A percentile compares a stretch with the other conserved stretches of the same genome.
Conservation (phyloP, 2,329 filamentous ascomycete genomes). For the Cercospora janseana region DNA sequence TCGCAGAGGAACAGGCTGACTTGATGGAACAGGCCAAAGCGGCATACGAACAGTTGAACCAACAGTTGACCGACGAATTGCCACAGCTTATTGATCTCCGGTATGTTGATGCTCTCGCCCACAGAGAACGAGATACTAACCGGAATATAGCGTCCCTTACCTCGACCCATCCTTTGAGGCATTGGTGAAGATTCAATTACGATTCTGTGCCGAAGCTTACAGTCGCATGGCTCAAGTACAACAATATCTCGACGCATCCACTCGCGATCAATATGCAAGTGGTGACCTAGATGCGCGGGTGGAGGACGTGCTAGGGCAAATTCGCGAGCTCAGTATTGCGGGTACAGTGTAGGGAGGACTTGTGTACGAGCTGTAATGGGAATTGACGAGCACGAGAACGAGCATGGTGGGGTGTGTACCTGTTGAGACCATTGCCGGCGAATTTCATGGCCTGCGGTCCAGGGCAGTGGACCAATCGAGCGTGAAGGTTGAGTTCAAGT, state of each 20-base stretch:
- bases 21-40: constrained; percentile 60
- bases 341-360: constrained; percentile 57
- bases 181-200: constrained; percentile 94
- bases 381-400: too few species aligned
- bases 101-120: constrained; percentile 20
- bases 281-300: constrained; percentile 88
- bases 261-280: constrained; percentile 90
- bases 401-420: too few species aligned
- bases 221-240: constrained; percentile 98
- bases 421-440: too few species aligned
- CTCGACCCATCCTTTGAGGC: constrained; percentile 96
- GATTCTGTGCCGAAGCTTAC: constrained; percentile 97
- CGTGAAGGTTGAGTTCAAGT: too few species aligned
- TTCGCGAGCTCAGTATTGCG: constrained; percentile 90
- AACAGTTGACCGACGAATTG: constrained; percentile 87
- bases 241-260: constrained; percentile 90
- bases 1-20: constrained; percentile 35
- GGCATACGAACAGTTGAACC: constrained; percentile 94
- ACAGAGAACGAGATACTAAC: constrained; percentile 10
- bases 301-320: constrained; percentile 94
- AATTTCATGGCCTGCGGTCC: too few species aligned
- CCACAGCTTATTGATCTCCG: constrained; percentile 95
- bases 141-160: constrained; percentile 67
- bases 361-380: neutral
- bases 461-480: too few species aligned